These are phyloP conservation scores for Penicillium goetzii DNA, from an alignment of 495 filamentous ascomycete genomes.

Conservation along the genomic window DNA sequence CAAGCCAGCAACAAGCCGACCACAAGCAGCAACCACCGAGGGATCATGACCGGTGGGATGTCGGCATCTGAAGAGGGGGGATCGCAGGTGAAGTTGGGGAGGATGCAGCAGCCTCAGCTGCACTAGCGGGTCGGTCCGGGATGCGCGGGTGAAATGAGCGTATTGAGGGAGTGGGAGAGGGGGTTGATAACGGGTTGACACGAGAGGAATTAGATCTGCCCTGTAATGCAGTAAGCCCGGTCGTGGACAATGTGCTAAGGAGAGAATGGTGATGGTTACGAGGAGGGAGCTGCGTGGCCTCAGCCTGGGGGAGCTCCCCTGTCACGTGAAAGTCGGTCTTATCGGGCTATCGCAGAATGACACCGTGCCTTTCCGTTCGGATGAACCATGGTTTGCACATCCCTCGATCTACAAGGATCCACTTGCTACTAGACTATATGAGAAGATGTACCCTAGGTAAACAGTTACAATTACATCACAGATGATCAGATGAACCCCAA, in stretches of 20 bases:
- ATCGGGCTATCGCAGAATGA: conserved; percentile 25
- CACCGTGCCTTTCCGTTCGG: background rate
- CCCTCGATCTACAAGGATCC: conserved; percentile 3
- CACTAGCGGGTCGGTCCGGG: conserved; percentile 28
- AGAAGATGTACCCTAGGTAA: background rate
- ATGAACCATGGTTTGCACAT: conserved; percentile 11
- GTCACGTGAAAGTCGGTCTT: conserved; percentile 38
- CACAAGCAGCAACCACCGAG: conserved; percentile 46
- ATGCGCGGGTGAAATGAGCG: conserved; percentile 5
- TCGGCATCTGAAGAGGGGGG: conserved; percentile 39
- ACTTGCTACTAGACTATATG: background rate
- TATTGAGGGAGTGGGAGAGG: conserved; percentile 7
- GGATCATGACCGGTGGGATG: conserved; percentile 42
- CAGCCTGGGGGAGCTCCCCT: conserved; percentile 30
- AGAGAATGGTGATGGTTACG: conserved; percentile 17
- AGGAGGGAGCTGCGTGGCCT: conserved; percentile 41
- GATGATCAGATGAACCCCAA: background rate
- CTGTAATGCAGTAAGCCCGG: background rate
- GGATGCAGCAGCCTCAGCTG: conserved; percentile 14
- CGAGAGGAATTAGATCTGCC: background rate
- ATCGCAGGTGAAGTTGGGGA: conserved; percentile 2
- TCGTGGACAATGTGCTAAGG: conserved; percentile 12
- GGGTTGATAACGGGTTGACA: background rate
- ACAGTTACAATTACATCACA: conserved; percentile 4
- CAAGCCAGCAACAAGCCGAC: conserved; percentile 43